phyloP scores from a whole-genome alignment of 2,329 filamentous ascomycete species.

The Emmonsia crescens region DNA sequence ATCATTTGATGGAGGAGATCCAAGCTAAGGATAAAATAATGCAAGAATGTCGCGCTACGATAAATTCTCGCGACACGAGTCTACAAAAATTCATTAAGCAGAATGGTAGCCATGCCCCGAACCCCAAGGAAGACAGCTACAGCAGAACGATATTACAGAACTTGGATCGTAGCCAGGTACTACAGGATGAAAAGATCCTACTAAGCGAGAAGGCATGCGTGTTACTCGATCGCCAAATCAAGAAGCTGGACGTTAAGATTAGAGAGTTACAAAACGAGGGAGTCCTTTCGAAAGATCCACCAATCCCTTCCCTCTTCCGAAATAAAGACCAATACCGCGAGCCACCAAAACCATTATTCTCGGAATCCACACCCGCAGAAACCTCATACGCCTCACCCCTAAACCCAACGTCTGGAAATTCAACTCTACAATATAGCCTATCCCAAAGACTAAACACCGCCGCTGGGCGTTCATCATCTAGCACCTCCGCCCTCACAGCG shows the following conservation, averaged over 20 bases:
- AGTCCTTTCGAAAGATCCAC: conserved; percentile 47
- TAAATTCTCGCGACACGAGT: conserved; percentile 47
- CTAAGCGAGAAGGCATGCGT: conserved; percentile 50
- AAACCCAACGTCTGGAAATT: conserved; percentile 46
- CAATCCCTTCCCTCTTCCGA: conserved; percentile 47
- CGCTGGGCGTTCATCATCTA: conserved; percentile 15
- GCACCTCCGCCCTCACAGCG: conserved; percentile 32
- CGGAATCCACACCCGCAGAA: conserved; percentile 35
- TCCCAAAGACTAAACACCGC: conserved; percentile 37
- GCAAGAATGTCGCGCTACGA: conserved; percentile 45
- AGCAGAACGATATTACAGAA: conserved; percentile 46
- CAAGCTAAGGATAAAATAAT: conserved; percentile 54
- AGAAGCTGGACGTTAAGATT: conserved; percentile 51
- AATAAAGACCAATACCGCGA: conserved; percentile 34
- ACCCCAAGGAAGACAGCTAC: conserved; percentile 54
- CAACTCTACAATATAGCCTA: conserved; percentile 42
- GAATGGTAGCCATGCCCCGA: conserved; percentile 50
- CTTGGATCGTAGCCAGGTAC: conserved; percentile 45
- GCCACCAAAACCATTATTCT: conserved; percentile 40
- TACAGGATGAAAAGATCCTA: conserved; percentile 53
- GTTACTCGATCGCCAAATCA: conserved; percentile 53
- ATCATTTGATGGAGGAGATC: conserved; percentile 56
- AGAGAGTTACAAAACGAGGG: conserved; percentile 49
- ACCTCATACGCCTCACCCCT: conserved; percentile 38
- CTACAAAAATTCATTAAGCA: conserved; percentile 57